Base-by-base conservation (phyloP, 257 asterid species). In the Nicotiana knightiana region DNA sequence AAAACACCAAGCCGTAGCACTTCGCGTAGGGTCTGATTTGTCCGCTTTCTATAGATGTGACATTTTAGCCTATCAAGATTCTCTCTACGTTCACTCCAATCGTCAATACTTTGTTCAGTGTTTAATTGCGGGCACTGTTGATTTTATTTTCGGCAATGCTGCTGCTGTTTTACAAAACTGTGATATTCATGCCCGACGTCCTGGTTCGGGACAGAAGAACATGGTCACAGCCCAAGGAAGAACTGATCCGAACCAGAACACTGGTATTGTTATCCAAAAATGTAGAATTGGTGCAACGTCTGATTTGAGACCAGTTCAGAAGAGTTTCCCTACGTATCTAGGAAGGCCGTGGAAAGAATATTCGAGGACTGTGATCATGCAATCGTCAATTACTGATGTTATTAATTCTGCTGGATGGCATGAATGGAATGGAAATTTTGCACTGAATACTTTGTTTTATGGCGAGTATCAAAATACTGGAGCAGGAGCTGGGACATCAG, bases 141-240 rank as follows among this genome's bases (percentile, higher is more conserved):
- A 91, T 63, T 91, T 91, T 82, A 91, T 91, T 55, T 91, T 91
- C 15, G 96, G 96, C 4, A 90, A 91, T 51, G 87, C 84, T 1
- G 96, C 93, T 15, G 87, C 85, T 1, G 89, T 90, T 3, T 59
- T 91, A 15, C 96, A 89, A 24, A 84, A 90, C 81, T 89, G 93
- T n/a, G 91, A 88, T 82, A 91, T 91, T 86, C 91, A 88, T 46
- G 92, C 94, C 3, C 90, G 94, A 0, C 90, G 91, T 6, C 96
- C 96, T 1, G 59, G 78, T 32, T 83, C 91, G 4, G 89, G 89
- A 6, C 96, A 91, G 39, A 68, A 57, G 48, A 90, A 90, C 90
- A 92, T 92, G 96, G 76, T 92, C 46, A 90, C 96, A 0, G 96
- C 96, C 79, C 96, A 92, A 4, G 96, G 96, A 5, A 80, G 94